Evolutionary conservation across 139 green algal species (phyloP).

Genomic region (Micromonas pusilla): DNA sequence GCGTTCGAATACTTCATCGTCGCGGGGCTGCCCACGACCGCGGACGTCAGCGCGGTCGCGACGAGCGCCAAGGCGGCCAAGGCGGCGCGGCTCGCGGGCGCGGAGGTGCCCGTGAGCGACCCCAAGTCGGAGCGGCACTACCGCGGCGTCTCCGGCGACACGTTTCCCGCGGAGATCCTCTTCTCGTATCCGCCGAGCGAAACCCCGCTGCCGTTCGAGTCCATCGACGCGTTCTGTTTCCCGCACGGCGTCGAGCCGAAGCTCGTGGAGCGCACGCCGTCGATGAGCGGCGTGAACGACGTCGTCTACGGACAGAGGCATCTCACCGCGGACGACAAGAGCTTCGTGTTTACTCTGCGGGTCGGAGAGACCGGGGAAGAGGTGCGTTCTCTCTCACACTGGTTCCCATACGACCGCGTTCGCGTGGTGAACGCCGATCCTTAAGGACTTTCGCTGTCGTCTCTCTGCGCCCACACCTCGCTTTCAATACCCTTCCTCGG

Average conservation of each 20-base stretch:
- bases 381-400: no score
- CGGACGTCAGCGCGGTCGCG: conserved; percentile 4
- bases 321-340: background rate
- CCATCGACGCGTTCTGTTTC: conserved; percentile 72
- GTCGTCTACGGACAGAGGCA: conserved; percentile 58
- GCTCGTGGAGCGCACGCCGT: conserved; percentile 59
- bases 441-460: no score
- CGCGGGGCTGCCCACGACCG: background rate
- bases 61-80: background rate
- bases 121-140: background rate
- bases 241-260: conserved; percentile 53
- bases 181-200: background rate
- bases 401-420: no score
- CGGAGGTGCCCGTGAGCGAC: background rate
- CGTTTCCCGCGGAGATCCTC: background rate
- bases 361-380: conserved; percentile 37
- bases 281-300: conserved; percentile 59
- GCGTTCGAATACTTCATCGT: conserved; percentile 11
- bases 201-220: conserved; percentile 19
- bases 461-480: no score
- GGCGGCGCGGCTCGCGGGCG: background rate
- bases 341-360: conserved; percentile 8
- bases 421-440: no score
- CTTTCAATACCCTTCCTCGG: no score
- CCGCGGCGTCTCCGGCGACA: background rate